Percentiles rank a stretch among this genome's conserved stretches.
Evolutionary conservation across 2,329 filamentous ascomycete species (phyloP).

Genomic region (Trichoderma sp.): DNA sequence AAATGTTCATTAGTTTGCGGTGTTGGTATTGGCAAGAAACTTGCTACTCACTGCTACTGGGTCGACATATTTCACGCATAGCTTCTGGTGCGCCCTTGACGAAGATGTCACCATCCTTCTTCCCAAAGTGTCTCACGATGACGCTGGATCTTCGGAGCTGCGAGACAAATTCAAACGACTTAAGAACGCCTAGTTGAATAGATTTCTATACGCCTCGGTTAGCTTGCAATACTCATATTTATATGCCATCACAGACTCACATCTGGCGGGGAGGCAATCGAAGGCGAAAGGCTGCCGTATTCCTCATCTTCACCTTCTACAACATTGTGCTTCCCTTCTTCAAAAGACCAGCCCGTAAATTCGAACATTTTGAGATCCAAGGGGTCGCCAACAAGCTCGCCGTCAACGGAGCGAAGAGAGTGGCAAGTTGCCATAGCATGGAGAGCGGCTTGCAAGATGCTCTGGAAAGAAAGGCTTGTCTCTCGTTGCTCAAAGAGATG

Average conservation of each 20-base stretch:
- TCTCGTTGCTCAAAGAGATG: conserved; percentile 53
- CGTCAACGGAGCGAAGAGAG: conserved; percentile 81
- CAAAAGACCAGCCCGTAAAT: conserved; percentile 88
- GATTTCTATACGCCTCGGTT: conserved; percentile 40
- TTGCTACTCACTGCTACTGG: conserved; percentile 67
- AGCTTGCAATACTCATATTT: background rate
- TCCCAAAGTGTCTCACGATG: conserved; percentile 82
- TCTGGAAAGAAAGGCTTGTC: conserved; percentile 30
- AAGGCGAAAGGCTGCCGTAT: conserved; percentile 74
- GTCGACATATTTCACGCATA: conserved; percentile 87
- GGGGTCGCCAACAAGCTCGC: conserved; percentile 87
- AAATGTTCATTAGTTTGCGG: background rate
- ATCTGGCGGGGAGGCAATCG: conserved; percentile 77
- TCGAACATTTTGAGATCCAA: conserved; percentile 98
- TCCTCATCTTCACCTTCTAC: conserved; percentile 70
- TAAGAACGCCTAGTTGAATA: conserved; percentile 86
- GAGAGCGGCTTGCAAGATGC: conserved; percentile 60
- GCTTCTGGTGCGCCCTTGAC: conserved; percentile 97
- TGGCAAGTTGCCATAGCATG: conserved; percentile 98
- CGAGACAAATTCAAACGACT: conserved; percentile 91
- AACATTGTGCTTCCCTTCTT: conserved; percentile 74
- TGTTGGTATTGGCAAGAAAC: background rate
- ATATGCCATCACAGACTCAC: conserved; percentile 28
- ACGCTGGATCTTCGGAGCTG: conserved; percentile 90
- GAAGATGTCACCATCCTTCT: conserved; percentile 80